Evolutionary conservation across 352 stramenopile genomes (phyloP).

Genomic region (Phytopythium boreale): DNA sequence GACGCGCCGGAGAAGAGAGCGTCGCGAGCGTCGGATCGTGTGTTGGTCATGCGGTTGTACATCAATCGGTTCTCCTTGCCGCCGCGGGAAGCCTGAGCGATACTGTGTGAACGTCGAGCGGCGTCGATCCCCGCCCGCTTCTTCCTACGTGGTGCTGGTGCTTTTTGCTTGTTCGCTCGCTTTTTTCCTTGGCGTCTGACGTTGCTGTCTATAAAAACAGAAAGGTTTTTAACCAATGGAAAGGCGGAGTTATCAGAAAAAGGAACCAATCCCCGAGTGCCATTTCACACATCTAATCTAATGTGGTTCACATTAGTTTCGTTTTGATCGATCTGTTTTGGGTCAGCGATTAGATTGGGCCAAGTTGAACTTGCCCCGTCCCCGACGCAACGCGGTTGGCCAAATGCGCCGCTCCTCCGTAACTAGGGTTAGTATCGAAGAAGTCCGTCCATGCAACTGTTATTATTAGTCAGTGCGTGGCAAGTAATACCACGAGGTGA

Average conservation of each 20-base stretch:
- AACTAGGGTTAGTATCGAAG: no score
- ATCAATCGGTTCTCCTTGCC: slow-evolving; percentile 29
- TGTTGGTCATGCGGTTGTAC: slow-evolving; percentile 82
- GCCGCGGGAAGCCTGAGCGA: neutral
- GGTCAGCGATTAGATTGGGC: no score
- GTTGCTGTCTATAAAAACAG: neutral
- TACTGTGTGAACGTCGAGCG: neutral
- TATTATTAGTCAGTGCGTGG: no score
- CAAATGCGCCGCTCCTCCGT: no score
- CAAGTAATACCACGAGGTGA: no score
- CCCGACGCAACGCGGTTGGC: no score
- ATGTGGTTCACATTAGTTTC: no score
- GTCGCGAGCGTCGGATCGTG: slow-evolving; percentile 44
- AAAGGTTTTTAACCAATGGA: neutral
- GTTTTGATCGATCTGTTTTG: no score
- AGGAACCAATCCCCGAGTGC: neutral
- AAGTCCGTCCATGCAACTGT: no score
- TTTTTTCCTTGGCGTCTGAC: neutral
- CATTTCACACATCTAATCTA: slow-evolving; percentile 22
- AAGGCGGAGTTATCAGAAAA: neutral
- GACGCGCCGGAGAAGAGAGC: slow-evolving; percentile 61
- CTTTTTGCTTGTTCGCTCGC: neutral
- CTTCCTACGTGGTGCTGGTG: neutral
- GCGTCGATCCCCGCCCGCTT: neutral
- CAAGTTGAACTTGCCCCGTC: no score